Base-by-base conservation (phyloP, 2,329 filamentous ascomycete species). In the Trichoderma sp. region DNA sequence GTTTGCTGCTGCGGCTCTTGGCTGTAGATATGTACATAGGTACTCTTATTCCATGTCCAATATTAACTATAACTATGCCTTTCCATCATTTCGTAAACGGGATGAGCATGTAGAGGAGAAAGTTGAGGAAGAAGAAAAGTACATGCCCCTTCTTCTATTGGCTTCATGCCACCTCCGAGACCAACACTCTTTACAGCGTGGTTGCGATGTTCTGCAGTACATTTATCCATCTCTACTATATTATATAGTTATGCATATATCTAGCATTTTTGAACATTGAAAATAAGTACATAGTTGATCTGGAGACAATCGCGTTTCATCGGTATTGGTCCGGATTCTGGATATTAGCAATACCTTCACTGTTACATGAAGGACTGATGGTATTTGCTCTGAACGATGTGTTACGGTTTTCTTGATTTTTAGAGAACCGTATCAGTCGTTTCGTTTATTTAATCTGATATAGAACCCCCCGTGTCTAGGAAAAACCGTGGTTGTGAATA, bases 191-290 rank as follows among this genome's bases (percentile, higher is more conserved):
- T 45, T 18, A n/a, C 38, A 45, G 35, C 14, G 0, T 38, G 1
- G 35, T 1, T 38, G 14, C 5, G 35, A 38, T 38, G 5, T 38
- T 6, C 14, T 38, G 12, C 3, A 38, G 35, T 38, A 38, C 0
- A 16, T 38, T 16, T 16, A 38, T 38, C 5, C 14, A 16, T 38
- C 5, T 3, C 35, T 38, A 16, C 14, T 38, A 14, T 5, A 16
- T 12, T 38, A 14, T 5, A 0, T 38, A 16, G 5, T 0, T 16
- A 38, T 14, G 12, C 0, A 38, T 14, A 6, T 35, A 1, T 5
- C 1, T 6, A 14, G 12, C 35, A 11, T 14, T 5, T 38, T 16
- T 38, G 0, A 38, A 38, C 12, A 38, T 38, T 38, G 6, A 5
- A 14, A 14, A 14, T 1, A 38, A 38, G 35, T 38, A n/a, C n/a